Base-by-base conservation (phyloP, 2,329 filamentous ascomycete genomes). In the Grosmannia clavigera region DNA sequence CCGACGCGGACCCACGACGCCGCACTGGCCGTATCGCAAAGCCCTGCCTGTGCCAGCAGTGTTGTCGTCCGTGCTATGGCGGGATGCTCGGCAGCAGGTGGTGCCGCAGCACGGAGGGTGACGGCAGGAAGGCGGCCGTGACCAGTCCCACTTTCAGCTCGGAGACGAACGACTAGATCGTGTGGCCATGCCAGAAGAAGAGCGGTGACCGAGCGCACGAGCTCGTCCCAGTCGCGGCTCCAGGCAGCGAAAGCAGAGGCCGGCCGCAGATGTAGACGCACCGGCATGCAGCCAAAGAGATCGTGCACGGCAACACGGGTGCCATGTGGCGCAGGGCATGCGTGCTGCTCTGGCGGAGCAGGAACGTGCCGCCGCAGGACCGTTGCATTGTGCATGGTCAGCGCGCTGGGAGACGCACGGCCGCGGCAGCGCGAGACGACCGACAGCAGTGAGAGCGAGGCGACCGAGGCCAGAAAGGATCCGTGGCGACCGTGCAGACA, bases 281-380 rank as follows among this genome's bases (percentile, higher is more conserved):
- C 92, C 0, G 92, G 91, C 82, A 96, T 89, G 61, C 85, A 87
- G 0, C 92, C 91, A 72, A 96, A 97, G 1, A 96, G 75, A 69
- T 96, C 86, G 60, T 85, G 82, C 6, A 95, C 86, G 0, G 79
- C 80, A 2, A 92, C 84, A 33, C 83, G 81, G 0, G 92, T 96
- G 5, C 92, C 92, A 73, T 89, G 83, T 25, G 75, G 70, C 0
- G n/a, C 80, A 43, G 72, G 74, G 14, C 16, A 33, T 35, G 7
- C 53, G 53, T 67, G 75, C 54, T 88, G 80, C 56, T 84, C 80
- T 9, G 77, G 71, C 12, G 78, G 75, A 5, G 83, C 81, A 6
- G 88, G 86, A 1, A 78, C 73, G 60, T 87, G 78, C 33, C 90
- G 81, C 55, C 81, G 76, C 40, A 95, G 72, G 5, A 84, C 70